Evolutionary conservation across 257 asterid species (phyloP).

Genomic region (Apocynum venetum): DNA sequence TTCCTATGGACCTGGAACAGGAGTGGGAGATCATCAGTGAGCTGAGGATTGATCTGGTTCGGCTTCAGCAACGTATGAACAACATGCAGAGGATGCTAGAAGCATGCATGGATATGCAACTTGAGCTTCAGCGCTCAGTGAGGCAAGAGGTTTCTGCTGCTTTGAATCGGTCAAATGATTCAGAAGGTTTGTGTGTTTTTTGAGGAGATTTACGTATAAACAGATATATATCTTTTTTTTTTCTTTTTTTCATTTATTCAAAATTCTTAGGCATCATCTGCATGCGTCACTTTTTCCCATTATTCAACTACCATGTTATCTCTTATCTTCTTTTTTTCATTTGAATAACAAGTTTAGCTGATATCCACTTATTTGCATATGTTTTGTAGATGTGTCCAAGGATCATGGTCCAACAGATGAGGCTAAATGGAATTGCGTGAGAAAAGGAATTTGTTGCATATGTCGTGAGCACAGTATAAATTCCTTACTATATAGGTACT

Average conservation of each 20-base stretch:
- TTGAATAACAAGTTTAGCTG: neutral
- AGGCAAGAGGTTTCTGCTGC: slow-evolving; percentile 85
- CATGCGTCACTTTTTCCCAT: neutral
- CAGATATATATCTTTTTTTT: neutral
- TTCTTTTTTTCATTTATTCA: neutral
- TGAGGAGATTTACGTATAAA: neutral
- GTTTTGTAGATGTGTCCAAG: slow-evolving; percentile 34
- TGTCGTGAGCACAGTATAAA: slow-evolving; percentile 57
- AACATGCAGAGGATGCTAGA: slow-evolving; percentile 80
- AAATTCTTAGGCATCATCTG: neutral
- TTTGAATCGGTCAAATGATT: slow-evolving; percentile 44
- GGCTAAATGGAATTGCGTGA: slow-evolving; percentile 58
- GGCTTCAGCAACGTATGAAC: slow-evolving; percentile 77
- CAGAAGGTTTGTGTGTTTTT: slow-evolving; percentile 40
- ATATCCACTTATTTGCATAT: neutral
- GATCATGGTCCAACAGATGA: slow-evolving; percentile 32
- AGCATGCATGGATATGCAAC: slow-evolving; percentile 86
- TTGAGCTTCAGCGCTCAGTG: slow-evolving; percentile 67
- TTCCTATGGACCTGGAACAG: slow-evolving; percentile 25
- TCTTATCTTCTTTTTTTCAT: neutral
- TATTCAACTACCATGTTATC: neutral
- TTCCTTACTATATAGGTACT: slow-evolving; percentile 79
- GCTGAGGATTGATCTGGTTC: slow-evolving; percentile 66
- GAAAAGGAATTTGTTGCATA: slow-evolving; percentile 83
- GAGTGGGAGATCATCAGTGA: slow-evolving; percentile 70